Evolutionary conservation across 140 eudicot species (phyloP).

Genomic region (Oenanthe javanica): DNA sequence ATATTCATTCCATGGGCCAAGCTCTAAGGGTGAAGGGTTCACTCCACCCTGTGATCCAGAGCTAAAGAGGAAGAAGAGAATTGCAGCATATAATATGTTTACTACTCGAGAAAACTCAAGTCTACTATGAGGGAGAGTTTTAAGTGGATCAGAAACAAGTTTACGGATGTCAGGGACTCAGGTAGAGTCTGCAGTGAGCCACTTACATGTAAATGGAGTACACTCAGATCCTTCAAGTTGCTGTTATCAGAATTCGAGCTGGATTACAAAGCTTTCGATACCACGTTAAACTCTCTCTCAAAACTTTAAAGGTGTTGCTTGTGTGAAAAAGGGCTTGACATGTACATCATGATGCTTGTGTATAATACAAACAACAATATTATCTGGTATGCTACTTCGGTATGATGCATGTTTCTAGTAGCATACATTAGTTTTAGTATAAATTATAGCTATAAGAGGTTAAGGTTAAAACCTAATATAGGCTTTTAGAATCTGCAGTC

Average conservation of each 20-base stretch:
- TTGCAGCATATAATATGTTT: constrained; percentile 61
- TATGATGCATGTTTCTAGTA: not conserved
- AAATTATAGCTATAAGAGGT: too few relatives aligned
- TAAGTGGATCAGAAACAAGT: constrained; percentile 67
- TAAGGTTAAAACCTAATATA: too few relatives aligned
- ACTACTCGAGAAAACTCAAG: constrained; percentile 55
- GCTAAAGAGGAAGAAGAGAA: constrained; percentile 65
- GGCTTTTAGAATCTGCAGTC: too few relatives aligned
- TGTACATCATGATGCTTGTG: not conserved
- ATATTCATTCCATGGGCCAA: too few relatives aligned
- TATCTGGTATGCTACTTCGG: not conserved
- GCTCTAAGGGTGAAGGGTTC: not conserved
- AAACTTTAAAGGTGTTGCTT: too few relatives aligned
- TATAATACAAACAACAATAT: not conserved
- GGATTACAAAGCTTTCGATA: too few relatives aligned
- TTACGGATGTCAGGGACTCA: constrained; percentile 31
- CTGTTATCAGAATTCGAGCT: not conserved
- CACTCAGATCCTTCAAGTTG: not conserved
- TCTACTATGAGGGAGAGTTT: constrained; percentile 49
- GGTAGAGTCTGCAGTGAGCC: constrained; percentile 15
- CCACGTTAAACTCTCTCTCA: too few relatives aligned
- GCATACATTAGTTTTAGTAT: too few relatives aligned
- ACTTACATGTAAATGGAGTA: not conserved
- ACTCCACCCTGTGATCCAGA: constrained; percentile 35
- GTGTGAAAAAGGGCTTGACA: too few relatives aligned